Conservation (phyloP, 2,329 filamentous ascomycete genomes). For the Lachnum nothofagi region DNA sequence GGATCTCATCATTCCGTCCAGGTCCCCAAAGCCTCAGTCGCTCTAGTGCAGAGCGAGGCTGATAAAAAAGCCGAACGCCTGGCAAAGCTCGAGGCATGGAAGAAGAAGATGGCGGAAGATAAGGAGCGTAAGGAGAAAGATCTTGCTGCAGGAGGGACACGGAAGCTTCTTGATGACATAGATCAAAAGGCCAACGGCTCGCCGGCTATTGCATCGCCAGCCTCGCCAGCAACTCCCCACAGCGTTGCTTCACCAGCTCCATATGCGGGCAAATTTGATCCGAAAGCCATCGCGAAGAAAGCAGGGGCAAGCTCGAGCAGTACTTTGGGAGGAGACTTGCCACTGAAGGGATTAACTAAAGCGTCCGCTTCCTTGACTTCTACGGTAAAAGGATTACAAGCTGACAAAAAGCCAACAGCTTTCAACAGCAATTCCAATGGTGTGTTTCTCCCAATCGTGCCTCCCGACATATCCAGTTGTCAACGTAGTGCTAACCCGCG, state of each 20-base stretch:
- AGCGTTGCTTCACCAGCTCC: conserved; percentile 49
- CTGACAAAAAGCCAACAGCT: conserved; percentile 40
- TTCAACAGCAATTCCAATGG: conserved; percentile 38
- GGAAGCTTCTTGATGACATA: conserved; percentile 67
- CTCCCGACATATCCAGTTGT: too few relatives aligned
- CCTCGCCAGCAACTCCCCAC: conserved; percentile 45
- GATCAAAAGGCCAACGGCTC: conserved; percentile 58
- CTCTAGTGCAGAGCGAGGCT: conserved; percentile 56
- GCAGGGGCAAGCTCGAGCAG: conserved; percentile 55
- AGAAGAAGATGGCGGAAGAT: conserved; percentile 74
- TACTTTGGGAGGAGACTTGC: conserved; percentile 51
- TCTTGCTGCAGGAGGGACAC: conserved; percentile 58
- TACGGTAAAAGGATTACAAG: conserved; percentile 36
- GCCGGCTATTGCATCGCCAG: conserved; percentile 43
- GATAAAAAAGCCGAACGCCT: conserved; percentile 76
- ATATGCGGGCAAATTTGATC: conserved; percentile 78
- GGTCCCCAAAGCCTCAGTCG: conserved; percentile 49
- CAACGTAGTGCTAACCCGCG: conserved; percentile 14
- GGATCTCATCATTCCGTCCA: conserved; percentile 33
- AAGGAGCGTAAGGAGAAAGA: conserved; percentile 68
- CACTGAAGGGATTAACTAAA: conserved; percentile 44
- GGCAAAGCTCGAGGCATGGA: conserved; percentile 84
- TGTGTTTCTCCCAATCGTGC: conserved; percentile 22
- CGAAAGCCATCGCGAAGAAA: conserved; percentile 80
- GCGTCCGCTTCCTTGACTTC: conserved; percentile 39